These are phyloP conservation scores for Leptographium flavum DNA, from an alignment of 2,329 filamentous ascomycete species.

Conservation along the genomic window DNA sequence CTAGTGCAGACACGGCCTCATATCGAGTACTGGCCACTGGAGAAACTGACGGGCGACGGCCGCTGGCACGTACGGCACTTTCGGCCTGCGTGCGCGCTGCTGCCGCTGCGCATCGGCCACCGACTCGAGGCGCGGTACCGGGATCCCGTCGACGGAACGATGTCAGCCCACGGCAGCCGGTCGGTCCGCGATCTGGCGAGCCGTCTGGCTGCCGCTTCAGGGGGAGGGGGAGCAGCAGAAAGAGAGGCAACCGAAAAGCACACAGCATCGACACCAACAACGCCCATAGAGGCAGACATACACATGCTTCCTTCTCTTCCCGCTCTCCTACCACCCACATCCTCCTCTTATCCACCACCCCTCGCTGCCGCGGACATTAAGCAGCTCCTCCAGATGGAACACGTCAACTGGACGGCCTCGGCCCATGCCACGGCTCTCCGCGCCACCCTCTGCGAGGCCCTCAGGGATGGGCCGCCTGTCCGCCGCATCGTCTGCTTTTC, in stretches of 20 bases:
- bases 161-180: not conserved
- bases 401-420: constrained; percentile 8
- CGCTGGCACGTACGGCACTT: constrained; percentile 10
- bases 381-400: not conserved
- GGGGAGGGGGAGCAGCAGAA: no score
- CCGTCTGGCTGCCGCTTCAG: not conserved
- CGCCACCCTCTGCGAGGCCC: constrained; percentile 3
- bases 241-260: no score
- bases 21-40: constrained; percentile 10
- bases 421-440: constrained; percentile 7
- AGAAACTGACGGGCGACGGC: constrained; percentile 8
- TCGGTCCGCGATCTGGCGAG: constrained; percentile 5
- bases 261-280: not conserved
- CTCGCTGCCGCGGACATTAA: constrained; percentile 2
- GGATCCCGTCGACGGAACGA: constrained; percentile 2
- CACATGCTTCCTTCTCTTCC: no score
- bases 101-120: constrained; percentile 9
- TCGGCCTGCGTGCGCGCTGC: constrained; percentile 1
- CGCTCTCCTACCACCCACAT: not conserved
- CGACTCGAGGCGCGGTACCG: constrained; percentile 7
- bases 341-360: not conserved
- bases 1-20: constrained; percentile 7
- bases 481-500: constrained; percentile 10
- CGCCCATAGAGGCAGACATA: not conserved
- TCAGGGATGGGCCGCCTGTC: constrained; percentile 4